Evolutionary conservation across 371 early-diverging fungal species (phyloP), one percentile per base, ranked within the genome.

Genomic region (Mucor mucedo): DNA sequence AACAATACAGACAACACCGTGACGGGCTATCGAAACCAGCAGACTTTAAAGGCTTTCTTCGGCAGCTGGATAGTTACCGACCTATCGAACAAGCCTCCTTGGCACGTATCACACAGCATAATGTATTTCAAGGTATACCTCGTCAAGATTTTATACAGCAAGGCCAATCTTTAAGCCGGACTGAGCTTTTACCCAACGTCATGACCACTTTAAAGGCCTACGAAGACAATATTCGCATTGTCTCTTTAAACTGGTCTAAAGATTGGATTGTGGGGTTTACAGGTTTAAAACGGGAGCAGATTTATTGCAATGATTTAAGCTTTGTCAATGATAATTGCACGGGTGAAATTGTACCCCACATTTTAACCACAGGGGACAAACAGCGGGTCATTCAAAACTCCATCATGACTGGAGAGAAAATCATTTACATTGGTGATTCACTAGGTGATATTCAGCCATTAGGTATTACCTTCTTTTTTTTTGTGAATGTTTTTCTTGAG

Each of bases 191-290:
- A 21, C 63, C 69, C 2, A 41, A 60, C 40, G 71, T 70, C 1
- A 27, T 74, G 9, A 54, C 62, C 8, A 57, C 59, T 9, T 45
- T 76, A 10, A 47, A 35, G 52, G 53, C 0, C 16, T 58, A 49
- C 27, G 44, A 30, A 10, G 57, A 61, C 7, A 38, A 52, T 2
- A 55, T 78, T 5, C 65, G 67, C 11, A 70, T 78, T 8, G 62
- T 78, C 0, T 80, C 78, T 4, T 49, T 80, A 10, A 76, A 78
- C 45, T 80, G 81, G 81, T 80, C 81, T 2, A 78, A 76, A 33
- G 81, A 80, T 27, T 80, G 81, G 81, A 76, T 80, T n/a, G 62
- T 63, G 3, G 81, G 81, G 0, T 58, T 71, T 2, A 49, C 78
- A 4, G 53, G 28, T 2, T n/a, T 75, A 10, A 16, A 40, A 29